Evolutionary conservation across 805 yeast species (phyloP).

Genomic region (Grigorovia transvaalensis): DNA sequence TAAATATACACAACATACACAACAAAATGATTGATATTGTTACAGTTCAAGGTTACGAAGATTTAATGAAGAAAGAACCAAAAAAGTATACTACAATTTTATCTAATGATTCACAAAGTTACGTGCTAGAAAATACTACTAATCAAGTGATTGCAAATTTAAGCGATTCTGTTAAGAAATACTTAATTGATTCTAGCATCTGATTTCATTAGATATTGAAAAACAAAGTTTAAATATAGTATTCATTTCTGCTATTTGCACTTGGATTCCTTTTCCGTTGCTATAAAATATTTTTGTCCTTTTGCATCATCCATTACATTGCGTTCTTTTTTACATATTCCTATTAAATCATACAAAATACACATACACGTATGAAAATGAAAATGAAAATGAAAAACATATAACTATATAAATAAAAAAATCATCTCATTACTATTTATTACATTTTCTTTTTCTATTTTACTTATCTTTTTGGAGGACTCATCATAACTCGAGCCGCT

Average conservation of each 20-base stretch:
- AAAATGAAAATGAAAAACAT: background rate
- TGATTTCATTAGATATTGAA: background rate
- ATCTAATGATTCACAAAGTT: constrained; percentile 1
- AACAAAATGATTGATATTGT: constrained; percentile 2
- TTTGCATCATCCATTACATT: background rate
- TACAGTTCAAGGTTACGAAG: constrained; percentile 4
- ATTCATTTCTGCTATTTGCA: no score
- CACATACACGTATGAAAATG: background rate
- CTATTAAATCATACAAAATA: background rate
- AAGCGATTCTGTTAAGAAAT: constrained; percentile 1
- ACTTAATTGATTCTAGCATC: background rate
- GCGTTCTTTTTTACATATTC: background rate
- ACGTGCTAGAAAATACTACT: constrained; percentile 1
- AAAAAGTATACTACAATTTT: background rate
- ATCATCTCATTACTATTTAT: background rate
- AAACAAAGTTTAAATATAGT: no score
- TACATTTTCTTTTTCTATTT: no score
- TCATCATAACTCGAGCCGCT: background rate
- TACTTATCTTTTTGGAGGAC: background rate
- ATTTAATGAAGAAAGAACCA: background rate
- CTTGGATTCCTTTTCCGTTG: no score
- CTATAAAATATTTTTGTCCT: no score
- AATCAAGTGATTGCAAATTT: constrained; percentile 1
- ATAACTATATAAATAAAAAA: background rate
- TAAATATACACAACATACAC: background rate